Base-by-base conservation (phyloP, 1,284 basidiomycete genomes). In the Hemileia vastatrix region DNA sequence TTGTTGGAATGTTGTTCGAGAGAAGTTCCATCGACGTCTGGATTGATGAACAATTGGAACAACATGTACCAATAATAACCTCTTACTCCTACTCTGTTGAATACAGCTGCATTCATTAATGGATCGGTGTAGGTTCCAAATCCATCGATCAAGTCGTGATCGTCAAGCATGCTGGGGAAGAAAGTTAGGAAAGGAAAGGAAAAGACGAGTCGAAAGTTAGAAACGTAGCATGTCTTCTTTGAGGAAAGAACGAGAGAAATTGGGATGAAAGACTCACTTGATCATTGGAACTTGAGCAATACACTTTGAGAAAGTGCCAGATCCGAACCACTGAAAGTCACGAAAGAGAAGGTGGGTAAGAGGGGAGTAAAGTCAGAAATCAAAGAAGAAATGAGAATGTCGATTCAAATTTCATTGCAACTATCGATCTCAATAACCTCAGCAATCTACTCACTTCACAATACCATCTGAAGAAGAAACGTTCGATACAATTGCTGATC, bases 121-220 rank as follows among this genome's bases (percentile, higher is more conserved):
- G 3, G 15, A 57, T 74, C 72, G 0, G 71, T 64, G 45, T 75
- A 75, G 19, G 72, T 73, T 27, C 73, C 73, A 47, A 75, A 75
- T 2, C 73, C 73, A 47, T 75, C 73, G 64, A 75, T 73, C 23
- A 75, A 63, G 52, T 75, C 73, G 58, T 75, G 73, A 58, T 75
- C 73, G 59, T 75, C 73, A 11, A 74, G 69, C 72, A 75, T 75
- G 65, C 27, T 27, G 27, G 27, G 27, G 27, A 27, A 27, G 27
- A 27, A 27, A 27, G 27, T 27, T 27, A 27, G 27, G 27, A 27
- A 27, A 27, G 27, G 27, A 27, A 27, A 27, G 27, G 27, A 27
- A 27, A 27, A 27, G 27, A 27, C 27, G 27, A 27, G 27, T 27
- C 27, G 27, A 27, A 27, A 27, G 27, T 27, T 27, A 27, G 27